These are phyloP conservation scores for Fomitopsis serialis DNA, from an alignment of 768 basidiomycete genomes.

Conservation along the genomic window DNA sequence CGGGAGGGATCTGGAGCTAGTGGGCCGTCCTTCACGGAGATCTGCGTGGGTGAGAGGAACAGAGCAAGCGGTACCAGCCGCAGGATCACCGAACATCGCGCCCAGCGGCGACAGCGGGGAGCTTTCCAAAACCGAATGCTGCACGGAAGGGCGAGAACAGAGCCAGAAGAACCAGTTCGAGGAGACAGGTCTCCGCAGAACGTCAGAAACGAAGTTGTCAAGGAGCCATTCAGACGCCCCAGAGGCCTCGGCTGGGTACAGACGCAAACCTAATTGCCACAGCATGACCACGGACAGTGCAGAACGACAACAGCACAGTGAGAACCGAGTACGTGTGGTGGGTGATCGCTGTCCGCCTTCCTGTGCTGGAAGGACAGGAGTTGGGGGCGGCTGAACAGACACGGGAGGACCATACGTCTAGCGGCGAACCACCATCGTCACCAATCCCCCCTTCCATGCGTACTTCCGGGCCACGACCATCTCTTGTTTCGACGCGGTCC, in stretches of 20 bases:
- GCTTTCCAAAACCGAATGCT: slow-evolving; percentile 11
- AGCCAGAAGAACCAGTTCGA: slow-evolving; percentile 10
- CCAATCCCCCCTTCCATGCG: slow-evolving; percentile 10
- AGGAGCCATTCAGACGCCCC: background rate
- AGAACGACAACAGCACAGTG: slow-evolving; percentile 1
- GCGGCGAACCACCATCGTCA: slow-evolving; percentile 10
- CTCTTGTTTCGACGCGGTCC: slow-evolving; percentile 8
- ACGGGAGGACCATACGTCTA: slow-evolving; percentile 10
- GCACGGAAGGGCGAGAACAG: slow-evolving; percentile 21
- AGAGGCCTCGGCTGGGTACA: slow-evolving; percentile 12
- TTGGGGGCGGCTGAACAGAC: slow-evolving; percentile 32
- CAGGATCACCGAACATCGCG: slow-evolving; percentile 11
- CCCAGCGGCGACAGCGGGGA: slow-evolving; percentile 3
- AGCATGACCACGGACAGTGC: slow-evolving; percentile 1
- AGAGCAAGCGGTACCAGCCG: slow-evolving; percentile 9
- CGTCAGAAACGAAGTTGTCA: slow-evolving; percentile 1
- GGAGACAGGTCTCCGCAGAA: slow-evolving; percentile 29
- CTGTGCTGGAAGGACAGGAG: slow-evolving; percentile 34
- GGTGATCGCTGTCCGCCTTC: slow-evolving; percentile 33
- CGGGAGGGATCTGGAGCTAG: slow-evolving; percentile 12
- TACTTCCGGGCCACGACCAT: slow-evolving; percentile 9
- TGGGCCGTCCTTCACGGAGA: slow-evolving; percentile 8
- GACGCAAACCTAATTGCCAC: slow-evolving; percentile 10
- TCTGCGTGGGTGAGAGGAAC: slow-evolving; percentile 13
- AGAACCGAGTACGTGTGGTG: slow-evolving; percentile 28